Base-by-base conservation (phyloP, 73 alveolate species). In the Paramecium primaurelia region DNA sequence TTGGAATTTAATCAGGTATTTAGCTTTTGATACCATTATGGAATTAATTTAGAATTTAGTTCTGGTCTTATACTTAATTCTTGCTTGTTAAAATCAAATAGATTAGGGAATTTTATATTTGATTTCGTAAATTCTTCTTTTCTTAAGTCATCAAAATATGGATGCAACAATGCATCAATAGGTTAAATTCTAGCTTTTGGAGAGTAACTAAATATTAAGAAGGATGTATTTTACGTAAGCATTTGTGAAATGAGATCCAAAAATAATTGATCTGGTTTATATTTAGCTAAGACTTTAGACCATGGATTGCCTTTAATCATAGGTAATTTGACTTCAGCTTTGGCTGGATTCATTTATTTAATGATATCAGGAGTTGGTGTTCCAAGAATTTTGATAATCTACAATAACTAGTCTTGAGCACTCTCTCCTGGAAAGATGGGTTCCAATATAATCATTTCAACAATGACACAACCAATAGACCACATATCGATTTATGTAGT, bases 391-490 rank as follows among this genome's bases (percentile, higher is more conserved):
- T 97, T 97, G 16, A 97, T 97, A n/a, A 97, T 96, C 86, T 97
- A 98, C 20, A 95, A 96, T 37, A 97, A 86, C 92, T 97, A 95
- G 85, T 97, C 99, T 14, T 92, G 94, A 8, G 97, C 96, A 28
- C 94, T 59, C 18, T 96, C 98, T 45, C 98, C 99, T 51, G 98
- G 98, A 93, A 97, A 97, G n/a, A 97, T 69, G 7, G 98, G 98
- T 68, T 94, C 94, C 25, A 97, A 95, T 22, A 94, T 93, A 40
- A 95, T 38, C 36, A 97, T 92, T 87, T 97, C 99, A n/a, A 98
- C 99, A 20, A 97, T 91, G 14, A 96, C 98, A 92, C 99, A 96
- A 16, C 99, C 99, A 20, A 92, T 93, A 0, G 98, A 96, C 99
- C 99, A 97, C 37, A 97, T 94, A 83, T 97, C 99, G 12, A 97